These are phyloP conservation scores for Metschnikowia picachoensis DNA, from an alignment of 805 yeast genomes.

Conservation along the genomic window DNA sequence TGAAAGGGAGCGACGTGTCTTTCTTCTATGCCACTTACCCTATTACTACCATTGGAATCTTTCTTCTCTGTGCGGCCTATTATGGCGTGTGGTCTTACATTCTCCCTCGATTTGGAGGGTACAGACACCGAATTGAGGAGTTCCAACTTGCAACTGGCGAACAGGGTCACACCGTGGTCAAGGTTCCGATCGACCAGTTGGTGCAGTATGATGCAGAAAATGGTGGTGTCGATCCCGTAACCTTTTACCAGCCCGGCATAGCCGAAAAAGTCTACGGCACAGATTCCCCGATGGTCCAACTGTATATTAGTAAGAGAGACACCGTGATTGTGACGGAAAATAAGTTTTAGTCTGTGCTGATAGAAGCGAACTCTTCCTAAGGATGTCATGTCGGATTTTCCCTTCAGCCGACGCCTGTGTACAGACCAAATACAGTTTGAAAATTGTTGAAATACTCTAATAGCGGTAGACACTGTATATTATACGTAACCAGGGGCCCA, in stretches of 20 bases:
- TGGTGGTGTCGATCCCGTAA: conserved; percentile 5
- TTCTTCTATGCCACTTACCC: conserved; percentile 43
- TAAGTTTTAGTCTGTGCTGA: not conserved
- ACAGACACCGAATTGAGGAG: conserved; percentile 27
- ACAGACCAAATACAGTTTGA: too few species aligned
- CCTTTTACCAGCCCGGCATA: conserved; percentile 5
- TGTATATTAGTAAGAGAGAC: not conserved
- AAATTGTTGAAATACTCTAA: too few species aligned
- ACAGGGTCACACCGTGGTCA: conserved; percentile 36
- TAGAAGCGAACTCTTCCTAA: too few species aligned
- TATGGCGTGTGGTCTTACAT: conserved; percentile 35
- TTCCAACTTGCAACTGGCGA: conserved; percentile 37
- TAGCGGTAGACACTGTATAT: too few species aligned
- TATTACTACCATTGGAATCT: conserved; percentile 33
- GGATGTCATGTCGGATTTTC: too few species aligned
- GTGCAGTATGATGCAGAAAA: conserved; percentile 31
- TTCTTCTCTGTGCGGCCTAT: conserved; percentile 29
- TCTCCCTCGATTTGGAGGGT: conserved; percentile 30
- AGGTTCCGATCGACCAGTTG: conserved; percentile 28
- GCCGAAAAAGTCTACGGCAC: not conserved
- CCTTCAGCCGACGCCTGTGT: too few species aligned
- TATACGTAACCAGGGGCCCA: too few species aligned
- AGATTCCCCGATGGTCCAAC: not conserved
- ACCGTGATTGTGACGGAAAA: conserved; percentile 4
- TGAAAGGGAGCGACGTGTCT: conserved; percentile 39